Percentiles rank a stretch among this genome's conserved stretches.
These are phyloP conservation scores for Lecanosticta acicola DNA, from an alignment of 2,329 filamentous ascomycete species.

Conservation along the genomic window DNA sequence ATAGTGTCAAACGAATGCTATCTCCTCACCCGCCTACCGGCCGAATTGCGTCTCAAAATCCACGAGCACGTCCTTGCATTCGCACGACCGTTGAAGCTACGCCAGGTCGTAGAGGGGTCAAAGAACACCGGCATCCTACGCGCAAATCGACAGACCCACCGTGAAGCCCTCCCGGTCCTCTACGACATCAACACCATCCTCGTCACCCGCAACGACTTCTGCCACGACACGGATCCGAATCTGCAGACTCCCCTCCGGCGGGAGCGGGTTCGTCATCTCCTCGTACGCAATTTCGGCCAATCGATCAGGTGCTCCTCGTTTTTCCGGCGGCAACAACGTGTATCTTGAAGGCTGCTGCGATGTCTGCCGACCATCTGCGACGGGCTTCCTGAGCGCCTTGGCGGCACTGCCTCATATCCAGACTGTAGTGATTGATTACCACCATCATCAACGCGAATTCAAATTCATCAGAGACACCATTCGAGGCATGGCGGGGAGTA, in stretches of 20 bases:
- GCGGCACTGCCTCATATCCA: constrained; percentile 10
- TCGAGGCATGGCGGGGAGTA: constrained; percentile 7
- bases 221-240: constrained; percentile 9
- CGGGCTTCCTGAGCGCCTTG: constrained; percentile 12
- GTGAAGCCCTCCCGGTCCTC: constrained; percentile 43
- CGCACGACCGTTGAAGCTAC: constrained; percentile 18
- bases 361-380: constrained; percentile 14
- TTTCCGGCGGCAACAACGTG: constrained; percentile 15
- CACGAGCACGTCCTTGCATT: constrained; percentile 16
- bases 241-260: constrained; percentile 16
- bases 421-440: constrained; percentile 13
- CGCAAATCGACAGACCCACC: constrained; percentile 40
- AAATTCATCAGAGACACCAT: constrained; percentile 14
- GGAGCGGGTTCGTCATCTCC: constrained; percentile 14
- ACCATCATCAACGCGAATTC: constrained; percentile 16
- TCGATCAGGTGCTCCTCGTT: constrained; percentile 19
- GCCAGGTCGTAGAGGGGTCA: constrained; percentile 21
- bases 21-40: constrained; percentile 11
- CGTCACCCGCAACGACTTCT: constrained; percentile 18
- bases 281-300: constrained; percentile 16
- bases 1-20: constrained; percentile 5
- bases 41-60: constrained; percentile 12
- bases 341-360: constrained; percentile 16
- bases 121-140: constrained; percentile 28
- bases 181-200: constrained; percentile 41